Percentiles rank a stretch among this genome's conserved stretches.
These are phyloP conservation scores for Vigna angularis DNA, from an alignment of 306 rosid species.

Conservation along the genomic window DNA sequence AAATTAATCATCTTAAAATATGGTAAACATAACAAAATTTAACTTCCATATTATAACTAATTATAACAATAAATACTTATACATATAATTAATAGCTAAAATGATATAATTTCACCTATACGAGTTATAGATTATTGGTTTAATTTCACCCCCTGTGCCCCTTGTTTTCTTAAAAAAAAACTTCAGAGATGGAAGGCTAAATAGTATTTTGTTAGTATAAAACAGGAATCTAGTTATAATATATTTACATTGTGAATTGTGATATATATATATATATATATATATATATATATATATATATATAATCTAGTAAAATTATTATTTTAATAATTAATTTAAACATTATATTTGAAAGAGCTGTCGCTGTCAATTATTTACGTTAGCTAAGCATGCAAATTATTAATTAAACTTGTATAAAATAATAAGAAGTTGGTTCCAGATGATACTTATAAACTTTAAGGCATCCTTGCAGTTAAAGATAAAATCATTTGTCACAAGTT, in stretches of 20 bases:
- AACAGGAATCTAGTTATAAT: neutral
- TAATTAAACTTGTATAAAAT: neutral
- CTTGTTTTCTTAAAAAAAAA: neutral
- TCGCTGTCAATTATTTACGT: neutral
- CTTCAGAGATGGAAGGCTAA: neutral
- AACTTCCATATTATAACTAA: too few species aligned
- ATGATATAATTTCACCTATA: too few species aligned
- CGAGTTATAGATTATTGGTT: neutral
- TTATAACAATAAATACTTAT: too few species aligned
- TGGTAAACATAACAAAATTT: too few species aligned
- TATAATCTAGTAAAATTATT: too few species aligned
- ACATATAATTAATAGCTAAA: too few species aligned
- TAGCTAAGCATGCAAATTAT: neutral
- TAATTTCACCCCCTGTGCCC: neutral
- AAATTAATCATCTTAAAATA: too few species aligned
- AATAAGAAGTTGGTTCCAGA: neutral
- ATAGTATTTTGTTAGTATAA: neutral
- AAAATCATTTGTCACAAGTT: too few species aligned
- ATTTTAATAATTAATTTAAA: neutral
- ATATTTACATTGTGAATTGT: neutral
- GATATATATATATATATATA: too few species aligned
- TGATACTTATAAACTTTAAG: neutral
- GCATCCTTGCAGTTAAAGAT: too few species aligned
- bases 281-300: too few species aligned
- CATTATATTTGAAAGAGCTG: neutral